Percentiles rank a stretch among this genome's conserved stretches.
These are phyloP conservation scores for Prinsepia uniflora DNA, from an alignment of 306 rosid genomes.

Conservation along the genomic window DNA sequence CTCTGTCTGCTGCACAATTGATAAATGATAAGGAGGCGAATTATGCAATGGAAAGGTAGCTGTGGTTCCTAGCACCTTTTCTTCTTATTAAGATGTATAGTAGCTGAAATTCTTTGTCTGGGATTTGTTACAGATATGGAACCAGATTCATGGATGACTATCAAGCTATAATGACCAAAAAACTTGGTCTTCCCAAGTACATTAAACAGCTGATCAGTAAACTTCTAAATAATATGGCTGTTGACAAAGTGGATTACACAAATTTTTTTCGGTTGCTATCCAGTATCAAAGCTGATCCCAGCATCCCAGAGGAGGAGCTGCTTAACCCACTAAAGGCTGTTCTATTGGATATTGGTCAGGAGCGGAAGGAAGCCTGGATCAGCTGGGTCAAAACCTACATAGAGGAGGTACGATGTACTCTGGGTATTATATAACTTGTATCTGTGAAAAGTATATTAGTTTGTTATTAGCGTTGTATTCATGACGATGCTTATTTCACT, in stretches of 20 bases:
- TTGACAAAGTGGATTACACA: conserved; percentile 97
- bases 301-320: conserved; percentile 71
- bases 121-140: conserved; percentile 65
- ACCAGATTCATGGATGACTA: conserved; percentile 93
- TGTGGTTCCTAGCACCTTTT: conserved; percentile 16
- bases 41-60: conserved; percentile 94
- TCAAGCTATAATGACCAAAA: conserved; percentile 88
- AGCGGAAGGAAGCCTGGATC: conserved; percentile 92
- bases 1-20: conserved; percentile 67
- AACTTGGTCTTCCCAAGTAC: conserved; percentile 92
- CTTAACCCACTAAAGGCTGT: conserved; percentile 75
- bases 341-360: conserved; percentile 91
- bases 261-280: conserved; percentile 82
- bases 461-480: not conserved
- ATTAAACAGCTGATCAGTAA: conserved; percentile 79
- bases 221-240: conserved; percentile 91
- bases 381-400: conserved; percentile 77
- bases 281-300: conserved; percentile 77
- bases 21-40: conserved; percentile 87
- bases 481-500: not conserved
- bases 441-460: not conserved
- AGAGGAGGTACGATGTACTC: conserved; percentile 56
- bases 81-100: not conserved
- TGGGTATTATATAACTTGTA: not conserved
- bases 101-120: conserved; percentile 20